Evolutionary conservation across 2,329 filamentous ascomycete species (phyloP), one percentile per base, ranked within the genome.

Genomic region (Tolypocladium tundrense): DNA sequence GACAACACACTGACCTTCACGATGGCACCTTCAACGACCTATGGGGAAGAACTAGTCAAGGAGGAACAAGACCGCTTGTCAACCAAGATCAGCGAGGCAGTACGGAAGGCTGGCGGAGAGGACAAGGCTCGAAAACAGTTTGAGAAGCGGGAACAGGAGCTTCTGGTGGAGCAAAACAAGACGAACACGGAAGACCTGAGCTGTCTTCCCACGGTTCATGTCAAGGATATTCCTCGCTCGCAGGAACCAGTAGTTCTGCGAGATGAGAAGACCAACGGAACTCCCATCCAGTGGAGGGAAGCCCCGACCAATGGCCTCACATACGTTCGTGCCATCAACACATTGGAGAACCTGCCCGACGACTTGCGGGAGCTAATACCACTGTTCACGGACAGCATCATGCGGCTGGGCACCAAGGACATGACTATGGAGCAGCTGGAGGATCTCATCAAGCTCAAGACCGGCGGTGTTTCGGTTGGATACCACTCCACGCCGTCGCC

Each of bases 391-490:
- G 92, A 96, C 68, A 87, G 89, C 42, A 86, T 99, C 60, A 94
- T 97, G 88, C 88, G 94, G 24, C 81, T 99, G 10, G 94, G 94
- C 16, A 99, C 93, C 2, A 88, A 88, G 65, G 83, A 86, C 60
- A 89, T 89, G 79, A 86, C 86, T 0, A 97, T 96, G 88, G 94
- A 97, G 71, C 87, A 97, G 71, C 83, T 97, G 55, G 94, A 99
- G 72, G 94, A 97, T 68, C 75, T 92, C 57, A 97, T 99, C 71
- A 97, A 97, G 72, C 81, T 97, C 37, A 96, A 95, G 76, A 97
- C 94, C 1, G 94, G 94, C 24, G 94, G 94, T 11, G 83, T 99
- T 42, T 89, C 87, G 3, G 86, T 95, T 19, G 86, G 88, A 1
- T 92, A 96, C 64, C 89, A 95, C 73, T 84, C 88, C n/a, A 86